Evolutionary conservation across 345 rosid genomes (phyloP).

Genomic region (Populus alba): DNA sequence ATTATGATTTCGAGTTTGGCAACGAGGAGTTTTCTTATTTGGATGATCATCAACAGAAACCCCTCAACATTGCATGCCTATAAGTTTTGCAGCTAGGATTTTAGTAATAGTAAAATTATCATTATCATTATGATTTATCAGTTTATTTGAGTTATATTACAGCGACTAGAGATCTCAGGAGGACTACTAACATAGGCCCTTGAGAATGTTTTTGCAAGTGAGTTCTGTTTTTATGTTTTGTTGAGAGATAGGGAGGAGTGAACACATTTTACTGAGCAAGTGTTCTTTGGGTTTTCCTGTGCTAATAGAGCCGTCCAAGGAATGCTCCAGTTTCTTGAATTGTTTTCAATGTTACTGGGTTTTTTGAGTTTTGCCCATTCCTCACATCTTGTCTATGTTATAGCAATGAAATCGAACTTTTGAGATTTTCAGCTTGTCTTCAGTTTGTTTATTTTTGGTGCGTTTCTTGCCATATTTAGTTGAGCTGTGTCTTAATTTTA

Average conservation of each 20-base stretch:
- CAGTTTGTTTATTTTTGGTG: not conserved
- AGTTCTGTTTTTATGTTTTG: constrained; percentile 11
- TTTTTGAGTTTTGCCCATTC: constrained; percentile 11
- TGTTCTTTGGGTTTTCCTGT: constrained; percentile 55
- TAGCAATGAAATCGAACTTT: not conserved
- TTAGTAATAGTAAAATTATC: not conserved
- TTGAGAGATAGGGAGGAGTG: constrained; percentile 18
- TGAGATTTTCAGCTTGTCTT: not conserved
- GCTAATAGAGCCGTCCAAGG: constrained; percentile 69
- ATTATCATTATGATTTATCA: not conserved
- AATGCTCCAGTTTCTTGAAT: not conserved
- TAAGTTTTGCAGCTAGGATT: constrained; percentile 83
- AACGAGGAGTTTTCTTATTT: constrained; percentile 41
- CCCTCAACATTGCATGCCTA: constrained; percentile 53
- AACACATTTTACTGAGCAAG: not conserved
- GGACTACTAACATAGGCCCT: constrained; percentile 20
- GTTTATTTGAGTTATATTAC: not conserved
- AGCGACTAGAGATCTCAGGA: constrained; percentile 13
- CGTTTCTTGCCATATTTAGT: not conserved
- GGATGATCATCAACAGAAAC: constrained; percentile 28
- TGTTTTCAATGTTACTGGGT: not conserved
- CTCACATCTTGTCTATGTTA: not conserved
- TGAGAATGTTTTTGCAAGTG: constrained; percentile 29
- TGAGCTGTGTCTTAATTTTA: not conserved
- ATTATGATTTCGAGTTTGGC: constrained; percentile 54